A percentile compares a stretch with the other conserved stretches of the same genome.
phyloP scores from a whole-genome alignment of 108 stramenopile species.

The Seminavis robusta region DNA sequence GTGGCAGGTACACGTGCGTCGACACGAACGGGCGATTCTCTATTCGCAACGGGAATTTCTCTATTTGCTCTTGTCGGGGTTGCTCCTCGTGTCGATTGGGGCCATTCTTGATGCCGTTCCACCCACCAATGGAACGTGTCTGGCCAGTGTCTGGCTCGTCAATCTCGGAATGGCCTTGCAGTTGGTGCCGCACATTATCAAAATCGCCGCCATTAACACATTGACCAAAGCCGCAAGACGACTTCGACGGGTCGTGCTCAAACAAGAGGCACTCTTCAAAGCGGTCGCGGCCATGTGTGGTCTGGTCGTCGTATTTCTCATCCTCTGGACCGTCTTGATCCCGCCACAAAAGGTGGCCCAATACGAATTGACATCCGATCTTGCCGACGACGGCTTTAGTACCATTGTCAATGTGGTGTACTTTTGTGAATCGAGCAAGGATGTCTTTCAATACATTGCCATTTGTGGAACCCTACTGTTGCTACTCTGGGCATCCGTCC shows the following conservation, averaged over 20 bases:
- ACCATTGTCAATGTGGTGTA: slow-evolving; percentile 6
- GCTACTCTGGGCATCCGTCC: slow-evolving; percentile 15
- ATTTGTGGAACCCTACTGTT: slow-evolving; percentile 16
- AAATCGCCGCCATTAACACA: slow-evolving; percentile 40
- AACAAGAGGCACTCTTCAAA: slow-evolving; percentile 12
- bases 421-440: background rate
- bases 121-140: slow-evolving; percentile 19
- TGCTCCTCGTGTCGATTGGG: slow-evolving; percentile 25
- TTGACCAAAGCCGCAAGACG: slow-evolving; percentile 10
- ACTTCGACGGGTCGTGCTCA: slow-evolving; percentile 29
- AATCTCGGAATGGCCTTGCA: slow-evolving; percentile 28
- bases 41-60: slow-evolving; percentile 26
- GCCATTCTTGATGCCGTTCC: slow-evolving; percentile 14
- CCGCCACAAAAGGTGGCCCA: slow-evolving; percentile 6
- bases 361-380: slow-evolving; percentile 10
- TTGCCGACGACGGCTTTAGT: background rate
- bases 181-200: slow-evolving; percentile 36
- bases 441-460: slow-evolving; percentile 4
- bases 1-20: too few species aligned
- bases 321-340: slow-evolving; percentile 19
- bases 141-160: slow-evolving; percentile 26
- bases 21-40: background rate
- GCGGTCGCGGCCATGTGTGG: slow-evolving; percentile 7
- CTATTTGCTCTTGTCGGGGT: slow-evolving; percentile 20
- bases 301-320: slow-evolving; percentile 19